Percentiles rank a stretch among this genome's conserved stretches.
Conservation (phyloP, 2,329 filamentous ascomycete genomes). For the Aspergillus luchuensis region DNA sequence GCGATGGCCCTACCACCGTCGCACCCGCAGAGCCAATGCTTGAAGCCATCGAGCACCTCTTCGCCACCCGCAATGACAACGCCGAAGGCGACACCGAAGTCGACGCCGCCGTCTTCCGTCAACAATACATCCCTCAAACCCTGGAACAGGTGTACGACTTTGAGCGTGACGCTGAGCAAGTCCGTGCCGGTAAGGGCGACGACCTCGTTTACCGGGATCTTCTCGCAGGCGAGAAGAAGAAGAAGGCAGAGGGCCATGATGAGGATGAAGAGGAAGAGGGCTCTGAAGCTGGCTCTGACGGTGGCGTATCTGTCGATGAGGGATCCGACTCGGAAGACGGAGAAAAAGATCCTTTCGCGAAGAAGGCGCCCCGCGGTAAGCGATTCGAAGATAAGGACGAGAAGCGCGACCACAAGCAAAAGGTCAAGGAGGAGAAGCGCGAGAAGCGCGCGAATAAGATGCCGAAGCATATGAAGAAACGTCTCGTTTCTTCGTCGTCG, state of each 20-base stretch:
- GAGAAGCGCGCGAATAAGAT: constrained; percentile 95
- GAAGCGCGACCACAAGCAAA: constrained; percentile 84
- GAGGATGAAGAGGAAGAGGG: constrained; percentile 35
- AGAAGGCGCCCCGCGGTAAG: constrained; percentile 74
- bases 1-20: constrained; percentile 51
- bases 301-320: constrained; percentile 33
- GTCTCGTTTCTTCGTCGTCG: constrained; percentile 33
- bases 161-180: constrained; percentile 81
- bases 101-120: constrained; percentile 88
- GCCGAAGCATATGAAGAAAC: constrained; percentile 92
- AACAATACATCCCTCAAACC: constrained; percentile 95
- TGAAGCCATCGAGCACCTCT: constrained; percentile 66
- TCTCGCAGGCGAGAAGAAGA: constrained; percentile 64
- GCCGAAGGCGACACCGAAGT: constrained; percentile 59
- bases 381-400: constrained; percentile 88
- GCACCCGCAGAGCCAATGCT: constrained; percentile 57
- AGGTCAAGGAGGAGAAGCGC: constrained; percentile 92
- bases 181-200: constrained; percentile 71
- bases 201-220: constrained; percentile 85
- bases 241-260: constrained; percentile 24
- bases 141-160: constrained; percentile 96
- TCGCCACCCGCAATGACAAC: constrained; percentile 56
- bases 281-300: constrained; percentile 39
- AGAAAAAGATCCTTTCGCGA: constrained; percentile 56
- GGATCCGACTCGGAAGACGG: constrained; percentile 46